These are phyloP conservation scores for Lumnitzera littorea DNA, from an alignment of 345 rosid species.

Conservation along the genomic window DNA sequence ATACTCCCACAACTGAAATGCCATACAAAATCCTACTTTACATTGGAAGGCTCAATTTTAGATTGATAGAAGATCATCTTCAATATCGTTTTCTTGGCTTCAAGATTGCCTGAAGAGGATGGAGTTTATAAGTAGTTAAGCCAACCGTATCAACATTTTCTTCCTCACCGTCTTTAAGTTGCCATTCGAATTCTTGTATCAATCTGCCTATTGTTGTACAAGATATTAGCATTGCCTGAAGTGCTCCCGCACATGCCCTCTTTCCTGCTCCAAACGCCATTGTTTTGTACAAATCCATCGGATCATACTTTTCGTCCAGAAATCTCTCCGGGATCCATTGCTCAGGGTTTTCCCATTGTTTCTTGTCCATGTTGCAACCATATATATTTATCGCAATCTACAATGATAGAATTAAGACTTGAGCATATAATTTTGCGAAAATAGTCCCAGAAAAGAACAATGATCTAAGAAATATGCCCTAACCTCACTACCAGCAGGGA, in stretches of 20 bases:
- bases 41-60: too few relatives aligned
- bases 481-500: slow-evolving; percentile 78
- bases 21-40: too few relatives aligned
- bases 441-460: background rate
- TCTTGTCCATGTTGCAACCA: slow-evolving; percentile 88
- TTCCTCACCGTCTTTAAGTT: slow-evolving; percentile 50
- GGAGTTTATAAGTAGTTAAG: slow-evolving; percentile 63
- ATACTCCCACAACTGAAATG: too few relatives aligned
- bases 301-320: slow-evolving; percentile 40
- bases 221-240: slow-evolving; percentile 52
- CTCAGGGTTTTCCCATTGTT: slow-evolving; percentile 56
- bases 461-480: background rate
- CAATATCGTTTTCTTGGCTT: slow-evolving; percentile 33
- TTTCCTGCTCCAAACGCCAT: slow-evolving; percentile 93
- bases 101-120: slow-evolving; percentile 52
- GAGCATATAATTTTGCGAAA: background rate
- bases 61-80: background rate
- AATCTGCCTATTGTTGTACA: slow-evolving; percentile 59
- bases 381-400: slow-evolving; percentile 84
- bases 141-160: slow-evolving; percentile 60
- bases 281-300: slow-evolving; percentile 61
- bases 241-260: slow-evolving; percentile 71
- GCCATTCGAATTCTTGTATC: slow-evolving; percentile 80
- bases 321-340: slow-evolving; percentile 83
- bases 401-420: background rate